Percentiles rank a stretch among this genome's conserved stretches.
Evolutionary conservation across 768 basidiomycete genomes (phyloP).

Genomic region (Lactifluus hygrophoroides): DNA sequence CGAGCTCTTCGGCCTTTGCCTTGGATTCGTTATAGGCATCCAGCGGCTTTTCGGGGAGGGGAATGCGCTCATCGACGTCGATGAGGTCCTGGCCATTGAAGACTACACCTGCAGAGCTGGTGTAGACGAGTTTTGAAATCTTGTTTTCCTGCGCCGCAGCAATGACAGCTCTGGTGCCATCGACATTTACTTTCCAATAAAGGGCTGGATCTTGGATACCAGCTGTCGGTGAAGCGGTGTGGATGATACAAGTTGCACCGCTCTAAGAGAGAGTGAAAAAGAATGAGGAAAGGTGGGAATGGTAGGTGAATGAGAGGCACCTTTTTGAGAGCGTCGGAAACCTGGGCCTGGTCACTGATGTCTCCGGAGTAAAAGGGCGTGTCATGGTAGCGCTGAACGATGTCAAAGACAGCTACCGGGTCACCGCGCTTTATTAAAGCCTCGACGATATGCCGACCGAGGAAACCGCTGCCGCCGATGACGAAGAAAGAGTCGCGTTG

Average conservation of each 20-base stretch:
- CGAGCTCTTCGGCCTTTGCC: constrained; percentile 74
- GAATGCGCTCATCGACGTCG: constrained; percentile 82
- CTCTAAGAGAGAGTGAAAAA: constrained; percentile 38
- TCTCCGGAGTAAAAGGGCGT: constrained; percentile 86
- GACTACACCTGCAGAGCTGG: constrained; percentile 85
- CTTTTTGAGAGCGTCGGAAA: constrained; percentile 66
- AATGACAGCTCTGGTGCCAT: constrained; percentile 81
- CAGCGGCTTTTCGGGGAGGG: constrained; percentile 61
- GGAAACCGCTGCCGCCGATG: constrained; percentile 89
- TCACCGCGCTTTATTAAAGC: constrained; percentile 72
- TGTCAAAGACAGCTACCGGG: constrained; percentile 79
- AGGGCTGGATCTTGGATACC: constrained; percentile 58
- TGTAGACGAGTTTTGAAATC: constrained; percentile 87
- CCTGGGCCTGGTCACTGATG: constrained; percentile 67
- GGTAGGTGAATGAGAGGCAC: constrained; percentile 32
- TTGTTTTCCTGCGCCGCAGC: constrained; percentile 64
- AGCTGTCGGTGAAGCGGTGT: constrained; percentile 83
- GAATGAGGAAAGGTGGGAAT: neutral
- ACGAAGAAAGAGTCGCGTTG: constrained; percentile 69
- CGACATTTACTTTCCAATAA: constrained; percentile 90
- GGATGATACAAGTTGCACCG: constrained; percentile 84
- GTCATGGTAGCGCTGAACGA: constrained; percentile 85
- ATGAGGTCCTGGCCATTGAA: constrained; percentile 78
- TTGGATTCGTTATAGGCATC: constrained; percentile 96
- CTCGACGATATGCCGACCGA: constrained; percentile 87